Base-by-base conservation (phyloP, 345 rosid genomes). In the Trapa bicornis region DNA sequence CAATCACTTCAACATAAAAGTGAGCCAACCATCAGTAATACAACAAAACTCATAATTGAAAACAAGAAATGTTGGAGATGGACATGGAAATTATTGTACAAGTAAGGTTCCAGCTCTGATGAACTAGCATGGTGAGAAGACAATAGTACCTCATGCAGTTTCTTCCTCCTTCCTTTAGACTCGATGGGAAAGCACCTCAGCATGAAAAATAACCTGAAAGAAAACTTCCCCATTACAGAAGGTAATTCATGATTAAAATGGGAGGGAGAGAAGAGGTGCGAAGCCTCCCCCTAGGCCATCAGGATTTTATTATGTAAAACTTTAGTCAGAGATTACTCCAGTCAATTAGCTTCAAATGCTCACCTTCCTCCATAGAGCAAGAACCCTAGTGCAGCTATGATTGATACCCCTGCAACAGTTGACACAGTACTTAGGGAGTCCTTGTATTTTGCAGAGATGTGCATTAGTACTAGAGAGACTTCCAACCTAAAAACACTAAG, bases 311-410 rank as follows among this genome's bases (percentile, higher is more conserved):
- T 3, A 2, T n/a, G 10, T 35, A 32, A 35, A 58, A 58, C 15
- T 32, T 54, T 3, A 58, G 63, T 32, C 33, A 6, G 3, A 56
- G 70, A 67, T 35, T n/a, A 53, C 37, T 14, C 62, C 58, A 69
- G 66, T 52, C n/a, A 37, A 43, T 60, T 7, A 9, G 54, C 68
- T 70, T 70, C 16, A 7, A 68, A 57, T 14, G 71, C 74, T 83
- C 65, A 91, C 99, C 99, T 91, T 89, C 99, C 99, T 72, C 99
- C 99, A 70, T 86, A 95, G 2, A 89, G 82, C 86, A 91, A 78
- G 86, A 91, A 95, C 64, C 98, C 96, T 71, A 88, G 72, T 33
- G 99, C 96, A 56, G 98, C 99, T 42, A 91, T 66, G 74, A 89
- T 83, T 37, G 99, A 95, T 48, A 95, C 85, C 83, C 78, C 99